phyloP scores from a whole-genome alignment of 495 filamentous ascomycete species.

The Pseudoneurospora amorphoporcata region DNA sequence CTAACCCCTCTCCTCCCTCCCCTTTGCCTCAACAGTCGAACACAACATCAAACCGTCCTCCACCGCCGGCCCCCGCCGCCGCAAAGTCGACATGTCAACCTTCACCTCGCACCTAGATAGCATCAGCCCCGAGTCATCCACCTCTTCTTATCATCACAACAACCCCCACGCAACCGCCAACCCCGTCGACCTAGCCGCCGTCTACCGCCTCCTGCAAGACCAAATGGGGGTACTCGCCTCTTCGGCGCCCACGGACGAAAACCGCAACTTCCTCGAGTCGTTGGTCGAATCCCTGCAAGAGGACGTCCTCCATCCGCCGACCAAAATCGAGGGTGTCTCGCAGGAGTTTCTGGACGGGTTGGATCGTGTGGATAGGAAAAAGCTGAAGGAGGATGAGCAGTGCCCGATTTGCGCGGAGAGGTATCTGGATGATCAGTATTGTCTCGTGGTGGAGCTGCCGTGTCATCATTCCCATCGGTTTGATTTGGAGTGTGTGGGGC shows the following conservation, averaged over 20 bases:
- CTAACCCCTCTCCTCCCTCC: background rate
- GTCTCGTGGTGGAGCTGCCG: conserved; percentile 78
- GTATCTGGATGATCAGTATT: conserved; percentile 70
- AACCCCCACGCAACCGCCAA: conserved; percentile 60
- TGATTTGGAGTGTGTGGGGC: conserved; percentile 88
- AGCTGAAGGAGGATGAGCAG: conserved; percentile 51
- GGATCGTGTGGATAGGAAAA: conserved; percentile 66
- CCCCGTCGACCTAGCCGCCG: conserved; percentile 60
- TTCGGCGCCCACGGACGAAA: conserved; percentile 45
- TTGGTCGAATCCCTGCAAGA: conserved; percentile 54
- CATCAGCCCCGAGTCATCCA: conserved; percentile 38
- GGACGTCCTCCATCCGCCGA: conserved; percentile 56
- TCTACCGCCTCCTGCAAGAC: conserved; percentile 42
- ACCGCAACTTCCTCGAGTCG: conserved; percentile 48
- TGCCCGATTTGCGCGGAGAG: conserved; percentile 83
- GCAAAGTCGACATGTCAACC: conserved; percentile 74
- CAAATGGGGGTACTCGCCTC: conserved; percentile 32
- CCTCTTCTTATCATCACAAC: conserved; percentile 26
- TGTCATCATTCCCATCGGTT: conserved; percentile 76
- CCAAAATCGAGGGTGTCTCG: conserved; percentile 60
- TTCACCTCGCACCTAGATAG: conserved; percentile 73
- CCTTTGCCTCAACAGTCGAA: conserved; percentile 51
- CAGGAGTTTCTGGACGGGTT: conserved; percentile 73
- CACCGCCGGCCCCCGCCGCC: conserved; percentile 32
- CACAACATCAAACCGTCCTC: conserved; percentile 55